Evolutionary conservation across 805 yeast genomes (phyloP), one percentile per base, ranked within the genome.

Genomic region (Candida ficus): DNA sequence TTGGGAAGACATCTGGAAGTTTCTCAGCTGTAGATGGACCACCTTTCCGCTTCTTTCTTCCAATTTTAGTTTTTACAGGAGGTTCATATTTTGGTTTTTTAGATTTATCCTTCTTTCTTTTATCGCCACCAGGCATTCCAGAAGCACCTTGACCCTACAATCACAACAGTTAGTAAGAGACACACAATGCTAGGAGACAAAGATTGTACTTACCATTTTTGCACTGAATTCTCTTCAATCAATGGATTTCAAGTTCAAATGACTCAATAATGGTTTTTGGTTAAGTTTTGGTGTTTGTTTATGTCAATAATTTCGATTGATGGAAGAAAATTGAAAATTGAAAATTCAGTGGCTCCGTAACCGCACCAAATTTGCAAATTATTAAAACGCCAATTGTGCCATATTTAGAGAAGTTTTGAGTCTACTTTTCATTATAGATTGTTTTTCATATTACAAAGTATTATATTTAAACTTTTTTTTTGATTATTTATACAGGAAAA

Each of bases 11-110:
- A 35, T 75, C 73, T 5, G 99, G 99, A 47, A 93, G 74, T 58
- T 83, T 88, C 47, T 76, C 78, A 32, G 81, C 87, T 20, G 95
- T 84, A 41, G 87, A 86, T 39, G 93, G 95, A 7, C 96, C 96
- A 37, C 77, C 76, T 71, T 83, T 88, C 72, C 93, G 80, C 70
- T 86, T 85, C 75, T 88, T 90, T 63, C 87, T 84, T 42, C 96
- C 96, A 56, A 88, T 84, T 50, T 90, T 80, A 7, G 96, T 83
- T 65, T 91, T 95, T 46, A 91, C 97, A 13, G 99, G 99, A 27
- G 99, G 98, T 66, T 93, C 99, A 64, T 91, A 93, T 71, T 90
- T 91, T 57, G 97, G 98, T 66, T 91, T 90, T 56, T 85, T 86
- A 50, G 81, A 79, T 67, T 81, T 81, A 48, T 75, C 79, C 53